Evolutionary conservation across 352 stramenopile genomes (phyloP), one percentile per base, ranked within the genome.

Genomic region (Blastocystis sp.): DNA sequence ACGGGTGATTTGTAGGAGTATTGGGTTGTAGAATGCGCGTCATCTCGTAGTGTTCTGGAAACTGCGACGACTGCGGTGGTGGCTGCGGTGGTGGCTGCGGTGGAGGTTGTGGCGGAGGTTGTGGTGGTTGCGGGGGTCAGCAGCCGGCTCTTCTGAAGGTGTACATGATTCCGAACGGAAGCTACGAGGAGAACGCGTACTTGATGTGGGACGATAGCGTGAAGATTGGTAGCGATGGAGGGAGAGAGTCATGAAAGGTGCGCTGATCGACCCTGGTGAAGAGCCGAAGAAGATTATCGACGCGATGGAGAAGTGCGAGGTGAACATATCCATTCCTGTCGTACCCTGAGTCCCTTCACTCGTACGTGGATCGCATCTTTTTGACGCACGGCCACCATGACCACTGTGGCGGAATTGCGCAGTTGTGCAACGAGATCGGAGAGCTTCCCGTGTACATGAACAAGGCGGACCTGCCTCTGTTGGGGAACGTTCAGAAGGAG

Each of bases 331-430:
- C 24, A 71, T 46, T 24, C 4, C 6, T 67, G n/a, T 6, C 29
- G 53, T 6, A 14, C 32, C 16, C 21, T 77, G 3, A 4, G 6
- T 77, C 14, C 48, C 32, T n/a, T 77, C 48, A 38, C 53, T 16
- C 6, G 3, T 24, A 77, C 21, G 49, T 77, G 11, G 65, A 77
- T 46, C 24, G 64, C 2, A 46, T 84, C 44, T 67, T 84, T 34
- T n/a, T 69, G 7, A 84, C 73, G 42, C 73, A 84, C 40, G 73
- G 42, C 32, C 73, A 84, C 48, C 24, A 73, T 7, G 54, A 64
- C 44, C 59, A 84, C 24, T 69, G 38, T n/a, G 16, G 27, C 18
- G 38, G 67, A 27, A 78, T 78, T n/a, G 34, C n/a, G 18, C 21
- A 78, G 40, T 46, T 78, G 16, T 32, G 29, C 16, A 57, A 78